Evolutionary conservation across 2,329 filamentous ascomycete species (phyloP), one percentile per base, ranked within the genome.

Genomic region (Cercospora brassicicola): DNA sequence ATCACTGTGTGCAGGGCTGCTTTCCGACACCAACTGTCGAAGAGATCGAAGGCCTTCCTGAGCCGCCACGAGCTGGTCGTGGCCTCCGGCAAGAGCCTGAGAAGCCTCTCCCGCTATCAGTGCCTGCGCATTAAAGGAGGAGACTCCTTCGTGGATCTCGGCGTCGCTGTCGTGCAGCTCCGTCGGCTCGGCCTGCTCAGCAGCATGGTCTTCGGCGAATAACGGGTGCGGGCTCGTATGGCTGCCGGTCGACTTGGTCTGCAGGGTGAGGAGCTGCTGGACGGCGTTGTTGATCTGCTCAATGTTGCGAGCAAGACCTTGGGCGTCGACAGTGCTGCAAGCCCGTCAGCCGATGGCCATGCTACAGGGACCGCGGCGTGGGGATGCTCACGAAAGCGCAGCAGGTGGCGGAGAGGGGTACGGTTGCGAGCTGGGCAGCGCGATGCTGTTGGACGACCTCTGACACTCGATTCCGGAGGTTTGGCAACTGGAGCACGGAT

Each of bases 381-480:
- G 18, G 13, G 15, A 4, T 11, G 28, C 64, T 45, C 30, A 66
- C 64, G 36, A 39, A 55, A 31, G 23, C 13, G 53, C 18, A 3
- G 45, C 20, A n/a, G 67, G 11, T 20, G 53, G 59, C 20, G 60
- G 45, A 9, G 45, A n/a, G 23, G 30, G 39, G 3, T 51, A 53
- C 9, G 39, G 60, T 10, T n/a, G 36, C 2, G 23, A 0, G 45
- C 15, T 28, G 39, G 60, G 23, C 2, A 53, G 18, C 8, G 31
- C 39, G 15, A 28, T 45, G 60, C 60, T 53, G 60, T 65, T 42
- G 7, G 64, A 60, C 30, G 60, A 61, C 4, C 45, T 33, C 31
- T 64, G 65, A 23, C 67, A 69, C 45, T 64, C 59, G 18, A 69
- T 69, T 4, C 64, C 67, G 4, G 67, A 67, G 1, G 67, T 66